phyloP scores from a whole-genome alignment of 768 basidiomycete genomes.

The Filobasidium wieringae region DNA sequence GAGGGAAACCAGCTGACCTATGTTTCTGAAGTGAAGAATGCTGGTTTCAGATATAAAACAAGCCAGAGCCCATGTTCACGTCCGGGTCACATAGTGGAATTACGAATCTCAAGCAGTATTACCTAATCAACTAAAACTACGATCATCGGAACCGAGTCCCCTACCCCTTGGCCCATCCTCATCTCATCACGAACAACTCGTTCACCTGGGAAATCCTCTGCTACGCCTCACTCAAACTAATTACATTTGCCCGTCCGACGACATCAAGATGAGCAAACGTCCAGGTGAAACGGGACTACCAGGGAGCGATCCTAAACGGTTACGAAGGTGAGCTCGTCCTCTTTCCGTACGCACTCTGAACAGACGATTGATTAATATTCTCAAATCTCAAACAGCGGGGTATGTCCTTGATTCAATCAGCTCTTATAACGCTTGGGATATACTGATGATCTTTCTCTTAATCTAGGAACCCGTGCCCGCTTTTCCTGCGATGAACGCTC shows the following conservation, averaged over 20 bases:
- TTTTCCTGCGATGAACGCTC: neutral
- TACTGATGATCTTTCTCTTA: neutral
- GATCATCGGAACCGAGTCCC: neutral
- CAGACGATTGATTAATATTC: neutral
- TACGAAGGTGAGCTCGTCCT: neutral
- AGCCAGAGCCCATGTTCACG: no score
- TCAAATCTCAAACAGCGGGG: neutral
- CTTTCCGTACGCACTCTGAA: no score
- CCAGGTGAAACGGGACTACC: neutral
- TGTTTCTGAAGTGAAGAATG: no score
- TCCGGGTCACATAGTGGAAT: no score
- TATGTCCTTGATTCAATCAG: neutral
- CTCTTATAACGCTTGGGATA: neutral
- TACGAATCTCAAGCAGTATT: no score
- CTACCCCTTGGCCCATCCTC: no score
- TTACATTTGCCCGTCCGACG: neutral
- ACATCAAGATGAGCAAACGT: neutral
- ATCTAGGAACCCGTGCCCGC: neutral
- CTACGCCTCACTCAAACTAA: neutral
- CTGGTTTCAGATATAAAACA: no score
- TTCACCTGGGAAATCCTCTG: no score
- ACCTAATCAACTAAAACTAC: neutral
- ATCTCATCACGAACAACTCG: no score
- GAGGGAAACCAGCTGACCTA: no score
- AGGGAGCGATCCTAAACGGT: neutral